Conservation (phyloP, 2,329 filamentous ascomycete species). For the Aspergillus oerlinghausenensis region DNA sequence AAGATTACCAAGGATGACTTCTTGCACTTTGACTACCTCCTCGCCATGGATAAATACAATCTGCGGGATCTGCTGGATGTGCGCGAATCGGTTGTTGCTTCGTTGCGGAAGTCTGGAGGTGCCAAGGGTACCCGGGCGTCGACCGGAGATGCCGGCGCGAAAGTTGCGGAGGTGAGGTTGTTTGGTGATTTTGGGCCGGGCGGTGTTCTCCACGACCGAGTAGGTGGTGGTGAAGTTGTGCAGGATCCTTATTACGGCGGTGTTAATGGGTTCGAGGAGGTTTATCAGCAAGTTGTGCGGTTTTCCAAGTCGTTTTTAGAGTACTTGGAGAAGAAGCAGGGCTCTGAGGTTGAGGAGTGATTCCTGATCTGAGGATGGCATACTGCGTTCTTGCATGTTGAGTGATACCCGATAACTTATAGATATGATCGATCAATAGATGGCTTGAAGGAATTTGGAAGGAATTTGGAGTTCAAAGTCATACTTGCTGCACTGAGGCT, state of each 20-base stretch:
- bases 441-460: background rate
- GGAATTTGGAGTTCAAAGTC: background rate
- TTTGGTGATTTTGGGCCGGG: conserved; percentile 76
- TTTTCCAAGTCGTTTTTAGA: conserved; percentile 75
- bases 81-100: conserved; percentile 47
- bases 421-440: conserved; percentile 4
- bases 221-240: conserved; percentile 61
- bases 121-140: conserved; percentile 31
- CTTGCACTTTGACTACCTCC: conserved; percentile 80
- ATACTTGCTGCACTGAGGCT: background rate
- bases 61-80: conserved; percentile 63
- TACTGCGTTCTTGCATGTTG: background rate
- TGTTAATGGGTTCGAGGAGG: conserved; percentile 70
- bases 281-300: conserved; percentile 76
- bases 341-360: conserved; percentile 5
- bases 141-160: conserved; percentile 27
- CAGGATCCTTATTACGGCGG: conserved; percentile 93
- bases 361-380: background rate
- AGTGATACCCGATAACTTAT: conserved; percentile 20
- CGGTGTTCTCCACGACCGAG: conserved; percentile 36
- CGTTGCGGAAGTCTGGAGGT: conserved; percentile 42
- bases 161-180: conserved; percentile 60
- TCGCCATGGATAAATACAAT: conserved; percentile 90
- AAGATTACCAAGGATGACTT: conserved; percentile 73
- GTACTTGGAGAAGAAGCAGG: conserved; percentile 42